These are phyloP conservation scores for Leccinellum luteum DNA, from an alignment of 768 basidiomycete genomes.

Conservation along the genomic window DNA sequence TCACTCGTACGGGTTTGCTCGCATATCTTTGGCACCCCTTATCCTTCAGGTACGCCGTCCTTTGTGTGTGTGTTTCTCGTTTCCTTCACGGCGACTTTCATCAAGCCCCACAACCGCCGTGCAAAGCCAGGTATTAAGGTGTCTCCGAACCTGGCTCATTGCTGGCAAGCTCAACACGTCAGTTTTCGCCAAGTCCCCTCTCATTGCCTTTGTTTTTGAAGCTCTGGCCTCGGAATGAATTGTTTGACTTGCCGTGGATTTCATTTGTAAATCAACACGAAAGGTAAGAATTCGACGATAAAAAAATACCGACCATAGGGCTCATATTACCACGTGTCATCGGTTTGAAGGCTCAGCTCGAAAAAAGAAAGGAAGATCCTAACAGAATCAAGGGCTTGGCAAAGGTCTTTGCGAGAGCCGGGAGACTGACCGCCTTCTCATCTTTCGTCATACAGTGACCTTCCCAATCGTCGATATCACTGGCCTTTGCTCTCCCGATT, in stretches of 20 bases:
- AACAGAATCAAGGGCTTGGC: constrained; percentile 89
- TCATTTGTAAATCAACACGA: constrained; percentile 95
- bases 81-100: background rate
- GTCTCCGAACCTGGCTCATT: constrained; percentile 82
- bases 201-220: constrained; percentile 81
- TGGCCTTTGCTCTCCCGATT: constrained; percentile 85
- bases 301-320: constrained; percentile 87
- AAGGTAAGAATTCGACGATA: constrained; percentile 94
- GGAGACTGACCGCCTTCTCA: constrained; percentile 87
- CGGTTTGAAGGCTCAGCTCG: constrained; percentile 60
- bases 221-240: constrained; percentile 76
- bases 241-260: constrained; percentile 94
- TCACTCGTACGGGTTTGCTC: constrained; percentile 69
- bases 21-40: background rate
- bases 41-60: constrained; percentile 52
- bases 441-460: constrained; percentile 86
- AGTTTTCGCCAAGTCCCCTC: constrained; percentile 68
- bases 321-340: constrained; percentile 86
- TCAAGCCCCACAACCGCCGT: constrained; percentile 81
- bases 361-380: constrained; percentile 65
- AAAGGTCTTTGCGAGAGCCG: constrained; percentile 91
- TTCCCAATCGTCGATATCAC: constrained; percentile 95
- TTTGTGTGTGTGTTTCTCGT: background rate
- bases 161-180: constrained; percentile 79
- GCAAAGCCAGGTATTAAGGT: constrained; percentile 79